Conservation (phyloP, 805 yeast species). For the Saccharomycopsis capsularis region DNA sequence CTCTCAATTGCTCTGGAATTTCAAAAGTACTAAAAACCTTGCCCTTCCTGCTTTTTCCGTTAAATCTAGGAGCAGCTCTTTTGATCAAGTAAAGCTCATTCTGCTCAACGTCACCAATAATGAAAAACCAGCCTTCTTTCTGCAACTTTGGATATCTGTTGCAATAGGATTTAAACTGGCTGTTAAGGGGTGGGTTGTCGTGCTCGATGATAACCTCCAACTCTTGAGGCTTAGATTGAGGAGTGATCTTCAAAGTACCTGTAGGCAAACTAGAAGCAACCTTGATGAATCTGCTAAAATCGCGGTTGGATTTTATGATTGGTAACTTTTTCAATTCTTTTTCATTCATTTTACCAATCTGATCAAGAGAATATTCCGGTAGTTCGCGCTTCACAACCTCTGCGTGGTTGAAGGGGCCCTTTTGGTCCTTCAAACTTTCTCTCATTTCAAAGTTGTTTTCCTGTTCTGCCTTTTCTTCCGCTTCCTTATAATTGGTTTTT, state of each 20-base stretch:
- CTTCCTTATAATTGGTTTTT: background rate
- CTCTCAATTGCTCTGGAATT: constrained; percentile 35
- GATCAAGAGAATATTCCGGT: constrained; percentile 32
- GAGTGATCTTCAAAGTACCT: constrained; percentile 36
- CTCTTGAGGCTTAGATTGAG: constrained; percentile 32
- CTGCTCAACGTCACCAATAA: constrained; percentile 43
- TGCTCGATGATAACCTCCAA: constrained; percentile 47
- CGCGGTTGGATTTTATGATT: constrained; percentile 24
- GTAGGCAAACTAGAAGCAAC: constrained; percentile 58
- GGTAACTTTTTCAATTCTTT: constrained; percentile 26
- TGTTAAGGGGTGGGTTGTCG: constrained; percentile 37
- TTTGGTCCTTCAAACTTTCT: background rate
- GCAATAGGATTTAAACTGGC: constrained; percentile 62
- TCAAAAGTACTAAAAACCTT: constrained; percentile 3
- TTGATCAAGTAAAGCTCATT: constrained; percentile 59
- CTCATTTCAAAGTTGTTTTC: too few species aligned
- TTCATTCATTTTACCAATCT: constrained; percentile 36
- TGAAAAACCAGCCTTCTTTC: constrained; percentile 87
- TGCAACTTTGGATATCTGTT: constrained; percentile 87
- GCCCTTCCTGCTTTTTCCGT: constrained; percentile 14
- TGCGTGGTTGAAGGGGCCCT: too few species aligned
- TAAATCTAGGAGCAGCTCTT: constrained; percentile 59
- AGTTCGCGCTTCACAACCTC: constrained; percentile 9
- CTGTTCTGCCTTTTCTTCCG: background rate
- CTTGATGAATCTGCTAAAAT: constrained; percentile 42